Conservation (phyloP, 306 rosid genomes). For the Datisca glomerata region DNA sequence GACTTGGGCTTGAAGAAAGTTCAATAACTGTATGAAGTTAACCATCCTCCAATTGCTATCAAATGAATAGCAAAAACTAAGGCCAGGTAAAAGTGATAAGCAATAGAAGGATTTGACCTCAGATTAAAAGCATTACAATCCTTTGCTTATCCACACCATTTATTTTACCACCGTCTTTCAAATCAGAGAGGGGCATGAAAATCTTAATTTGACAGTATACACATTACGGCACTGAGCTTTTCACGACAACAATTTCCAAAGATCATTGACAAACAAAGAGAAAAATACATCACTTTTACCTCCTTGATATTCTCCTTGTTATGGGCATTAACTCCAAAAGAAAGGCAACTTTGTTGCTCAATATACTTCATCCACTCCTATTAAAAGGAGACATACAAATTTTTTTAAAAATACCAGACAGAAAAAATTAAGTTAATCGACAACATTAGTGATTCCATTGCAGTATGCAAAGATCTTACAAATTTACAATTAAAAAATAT, state of each 20-base stretch:
- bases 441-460: too few species aligned
- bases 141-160: neutral
- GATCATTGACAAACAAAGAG: constrained; percentile 5
- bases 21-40: constrained; percentile 43
- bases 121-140: neutral
- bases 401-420: too few species aligned
- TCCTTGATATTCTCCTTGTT: constrained; percentile 57
- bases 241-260: too few species aligned
- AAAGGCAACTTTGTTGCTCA: constrained; percentile 32
- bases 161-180: neutral
- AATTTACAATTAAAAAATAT: too few species aligned
- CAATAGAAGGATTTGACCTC: neutral
- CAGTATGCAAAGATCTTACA: too few species aligned
- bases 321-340: constrained; percentile 74
- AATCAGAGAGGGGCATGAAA: neutral
- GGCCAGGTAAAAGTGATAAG: neutral
- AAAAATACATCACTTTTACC: constrained; percentile 35
- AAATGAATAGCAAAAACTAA: constrained; percentile 1
- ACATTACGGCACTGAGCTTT: too few species aligned
- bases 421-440: too few species aligned
- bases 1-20: constrained; percentile 53
- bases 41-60: neutral
- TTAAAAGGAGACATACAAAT: too few species aligned
- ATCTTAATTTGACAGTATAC: neutral
- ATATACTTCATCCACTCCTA: constrained; percentile 64